These are phyloP conservation scores for Agapanthus africanus DNA, from an alignment of 106 monocot species.

Conservation along the genomic window DNA sequence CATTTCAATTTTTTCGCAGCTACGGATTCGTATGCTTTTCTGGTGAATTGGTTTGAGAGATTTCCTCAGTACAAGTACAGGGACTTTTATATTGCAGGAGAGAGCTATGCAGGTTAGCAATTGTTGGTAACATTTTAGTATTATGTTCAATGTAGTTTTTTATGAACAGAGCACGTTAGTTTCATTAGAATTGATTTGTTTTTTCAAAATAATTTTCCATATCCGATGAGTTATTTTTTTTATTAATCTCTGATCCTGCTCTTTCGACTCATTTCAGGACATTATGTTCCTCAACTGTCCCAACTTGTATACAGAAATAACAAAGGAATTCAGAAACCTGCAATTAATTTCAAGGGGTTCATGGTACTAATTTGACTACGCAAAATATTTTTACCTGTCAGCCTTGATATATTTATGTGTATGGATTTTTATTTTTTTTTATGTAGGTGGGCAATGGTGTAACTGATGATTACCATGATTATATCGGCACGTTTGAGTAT, in stretches of 20 bases:
- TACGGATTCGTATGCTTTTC: conserved; percentile 66
- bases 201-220: too few species aligned
- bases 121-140: neutral
- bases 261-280: conserved; percentile 76
- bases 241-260: too few species aligned
- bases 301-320: conserved; percentile 62
- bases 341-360: conserved; percentile 90
- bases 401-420: neutral
- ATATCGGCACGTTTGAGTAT: conserved; percentile 78
- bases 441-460: conserved; percentile 84
- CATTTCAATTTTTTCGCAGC: conserved; percentile 21
- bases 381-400: neutral
- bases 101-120: conserved; percentile 50
- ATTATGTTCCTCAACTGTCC: conserved; percentile 93
- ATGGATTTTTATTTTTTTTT: neutral
- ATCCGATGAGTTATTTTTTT: too few species aligned
- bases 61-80: conserved; percentile 55
- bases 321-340: conserved; percentile 46
- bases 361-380: conserved; percentile 33
- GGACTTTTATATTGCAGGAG: conserved; percentile 58
- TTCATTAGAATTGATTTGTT: neutral
- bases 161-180: neutral
- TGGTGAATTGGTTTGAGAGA: conserved; percentile 51
- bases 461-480: conserved; percentile 76
- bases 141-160: too few species aligned